A percentile compares a stretch with the other conserved stretches of the same genome.
These are phyloP conservation scores for Caulochytrium protostelioides DNA, from an alignment of 371 early-diverging fungal species.

Conservation along the genomic window DNA sequence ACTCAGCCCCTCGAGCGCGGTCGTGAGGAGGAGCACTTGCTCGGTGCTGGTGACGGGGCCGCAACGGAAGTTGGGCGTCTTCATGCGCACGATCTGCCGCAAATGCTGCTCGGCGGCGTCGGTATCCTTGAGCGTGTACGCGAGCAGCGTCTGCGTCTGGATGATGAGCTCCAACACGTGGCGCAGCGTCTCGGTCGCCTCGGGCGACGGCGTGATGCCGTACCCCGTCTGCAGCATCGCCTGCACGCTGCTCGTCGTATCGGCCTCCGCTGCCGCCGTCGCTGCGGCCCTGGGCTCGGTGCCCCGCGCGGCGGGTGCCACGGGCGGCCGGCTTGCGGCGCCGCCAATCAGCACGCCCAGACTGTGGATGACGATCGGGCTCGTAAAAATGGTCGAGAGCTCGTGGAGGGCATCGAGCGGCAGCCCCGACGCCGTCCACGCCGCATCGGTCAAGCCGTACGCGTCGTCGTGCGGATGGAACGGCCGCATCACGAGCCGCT, in stretches of 20 bases:
- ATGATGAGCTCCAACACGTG: too few relatives aligned
- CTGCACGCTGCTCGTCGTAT: constrained; percentile 36
- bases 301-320: background rate
- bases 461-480: too few relatives aligned
- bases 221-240: constrained; percentile 34
- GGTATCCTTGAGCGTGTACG: constrained; percentile 34
- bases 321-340: background rate
- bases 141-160: constrained; percentile 31
- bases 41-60: too few relatives aligned
- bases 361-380: background rate
- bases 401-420: background rate
- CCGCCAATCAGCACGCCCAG: background rate
- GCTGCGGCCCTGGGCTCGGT: background rate
- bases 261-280: constrained; percentile 6
- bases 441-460: background rate
- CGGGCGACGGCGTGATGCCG: constrained; percentile 24
- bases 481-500: too few relatives aligned
- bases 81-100: too few relatives aligned
- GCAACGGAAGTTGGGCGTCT: too few relatives aligned
- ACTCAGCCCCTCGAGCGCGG: too few relatives aligned
- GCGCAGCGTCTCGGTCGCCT: too few relatives aligned
- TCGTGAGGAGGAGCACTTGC: too few relatives aligned
- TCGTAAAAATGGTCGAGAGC: background rate
- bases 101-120: constrained; percentile 37
- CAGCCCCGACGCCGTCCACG: background rate